Evolutionary conservation across 2,329 filamentous ascomycete genomes (phyloP), one percentile per base, ranked within the genome.

Genomic region (Aspergillus costaricaensis): DNA sequence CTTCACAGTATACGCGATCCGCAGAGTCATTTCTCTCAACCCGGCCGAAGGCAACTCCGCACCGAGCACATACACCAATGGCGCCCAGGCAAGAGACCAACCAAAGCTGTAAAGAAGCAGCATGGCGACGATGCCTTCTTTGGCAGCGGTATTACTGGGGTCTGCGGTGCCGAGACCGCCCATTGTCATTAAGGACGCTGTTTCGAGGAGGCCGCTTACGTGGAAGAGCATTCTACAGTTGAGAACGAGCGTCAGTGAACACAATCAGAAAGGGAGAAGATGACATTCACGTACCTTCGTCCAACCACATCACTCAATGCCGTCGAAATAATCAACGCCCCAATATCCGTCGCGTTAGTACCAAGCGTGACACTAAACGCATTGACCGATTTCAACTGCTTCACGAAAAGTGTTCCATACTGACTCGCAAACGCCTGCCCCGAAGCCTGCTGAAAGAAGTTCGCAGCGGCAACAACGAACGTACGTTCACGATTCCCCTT

Each of bases 401-500:
- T 47, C 9, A 57, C 55, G 21, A 57, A 57, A 8, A 57, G 19
- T 17, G 55, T 57, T 8, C 55, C 55, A 27, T 57, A 57, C 27
- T 47, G 41, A 23, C 43, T 36, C 9, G 55, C 44, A 17, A 57
- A 57, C 19, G 55, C 41, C 25, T 47, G 44, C 1, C 55, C 55
- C 3, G 55, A 44, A 14, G 55, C 55, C 36, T 57, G 55, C 17
- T 48, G 43, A 17, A 57, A 57, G 10, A 57, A 57, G 19, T 57
- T 57, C 14, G 41, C 23, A 3, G 41, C 55, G 10, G 38, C 44
- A 4, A 49, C 55, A 2, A 57, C 44, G 14, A 57, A 48, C 15
- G 55, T 57, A 1, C 55, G 55, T 23, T 32, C n/a, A 1, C 55
- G 27, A 12, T 57, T 57, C 0, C 23, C 32, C 25, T 4, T 14